Percentiles rank a stretch among this genome's conserved stretches.
phyloP scores from a whole-genome alignment of 2,329 filamentous ascomycete genomes.

The Fusarium sp. region DNA sequence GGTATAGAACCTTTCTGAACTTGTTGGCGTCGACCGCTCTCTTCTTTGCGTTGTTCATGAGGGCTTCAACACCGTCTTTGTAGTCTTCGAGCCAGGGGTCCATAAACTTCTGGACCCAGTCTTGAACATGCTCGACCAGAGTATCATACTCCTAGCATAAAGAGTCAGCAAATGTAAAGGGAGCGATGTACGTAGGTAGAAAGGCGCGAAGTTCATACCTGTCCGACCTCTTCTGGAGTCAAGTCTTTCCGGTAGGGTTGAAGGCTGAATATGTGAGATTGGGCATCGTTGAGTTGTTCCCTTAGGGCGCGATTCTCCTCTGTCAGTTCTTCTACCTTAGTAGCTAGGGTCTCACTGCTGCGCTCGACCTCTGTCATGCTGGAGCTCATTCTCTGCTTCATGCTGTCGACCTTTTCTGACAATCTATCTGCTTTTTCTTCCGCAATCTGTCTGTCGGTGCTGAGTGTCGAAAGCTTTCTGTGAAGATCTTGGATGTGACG shows the following conservation, averaged over 20 bases:
- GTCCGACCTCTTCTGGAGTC: constrained; percentile 54
- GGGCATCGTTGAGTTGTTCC: constrained; percentile 53
- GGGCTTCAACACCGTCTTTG: constrained; percentile 41
- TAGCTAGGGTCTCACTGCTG: constrained; percentile 42
- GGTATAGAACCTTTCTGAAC: constrained; percentile 48
- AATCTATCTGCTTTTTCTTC: constrained; percentile 50
- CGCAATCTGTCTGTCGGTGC: constrained; percentile 49
- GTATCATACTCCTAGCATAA: constrained; percentile 53
- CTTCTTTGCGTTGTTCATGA: constrained; percentile 43
- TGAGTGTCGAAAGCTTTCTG: constrained; percentile 34
- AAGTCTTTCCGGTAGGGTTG: constrained; percentile 58
- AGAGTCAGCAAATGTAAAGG: constrained; percentile 25
- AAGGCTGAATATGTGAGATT: constrained; percentile 58
- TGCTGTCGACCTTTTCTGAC: constrained; percentile 42
- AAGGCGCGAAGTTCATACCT: constrained; percentile 46
- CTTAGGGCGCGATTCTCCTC: constrained; percentile 50
- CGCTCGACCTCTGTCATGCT: constrained; percentile 44
- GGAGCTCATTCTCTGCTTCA: constrained; percentile 45
- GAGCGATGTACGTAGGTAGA: background rate
- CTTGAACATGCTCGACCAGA: constrained; percentile 52
- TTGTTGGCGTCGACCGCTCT: constrained; percentile 45
- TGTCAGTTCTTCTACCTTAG: constrained; percentile 41
- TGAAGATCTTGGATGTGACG: constrained; percentile 43
- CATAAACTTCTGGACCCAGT: constrained; percentile 56
- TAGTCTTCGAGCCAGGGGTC: constrained; percentile 50